These are phyloP conservation scores for Diaporthe caulivora DNA, from an alignment of 2,329 filamentous ascomycete species.

Conservation along the genomic window DNA sequence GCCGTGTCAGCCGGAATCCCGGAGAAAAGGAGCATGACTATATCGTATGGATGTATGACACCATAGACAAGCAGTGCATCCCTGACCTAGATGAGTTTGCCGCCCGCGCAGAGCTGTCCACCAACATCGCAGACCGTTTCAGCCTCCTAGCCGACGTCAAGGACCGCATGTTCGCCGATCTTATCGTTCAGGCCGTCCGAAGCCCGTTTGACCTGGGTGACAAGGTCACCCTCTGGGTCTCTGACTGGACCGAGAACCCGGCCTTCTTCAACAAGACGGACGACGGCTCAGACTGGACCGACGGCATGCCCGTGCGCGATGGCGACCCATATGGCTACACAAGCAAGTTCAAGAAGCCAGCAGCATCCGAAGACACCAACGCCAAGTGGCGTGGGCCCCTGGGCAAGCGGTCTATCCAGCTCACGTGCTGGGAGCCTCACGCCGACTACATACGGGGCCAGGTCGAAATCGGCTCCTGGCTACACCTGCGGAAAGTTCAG, in stretches of 20 bases:
- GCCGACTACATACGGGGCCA: constrained; percentile 66
- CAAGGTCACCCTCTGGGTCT: constrained; percentile 76
- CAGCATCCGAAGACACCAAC: constrained; percentile 39
- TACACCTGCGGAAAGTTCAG: constrained; percentile 79
- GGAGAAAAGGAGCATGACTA: constrained; percentile 54
- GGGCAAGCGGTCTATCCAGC: constrained; percentile 77
- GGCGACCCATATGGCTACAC: constrained; percentile 70
- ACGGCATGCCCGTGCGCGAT: constrained; percentile 52
- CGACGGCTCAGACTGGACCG: constrained; percentile 46
- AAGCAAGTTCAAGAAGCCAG: constrained; percentile 45
- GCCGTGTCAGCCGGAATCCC: constrained; percentile 39
- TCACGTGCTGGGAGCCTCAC: constrained; percentile 80
- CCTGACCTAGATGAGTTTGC: constrained; percentile 60
- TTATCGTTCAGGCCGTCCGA: constrained; percentile 78
- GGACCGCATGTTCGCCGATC: constrained; percentile 71
- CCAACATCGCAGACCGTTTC: constrained; percentile 68
- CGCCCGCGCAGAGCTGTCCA: constrained; percentile 51
- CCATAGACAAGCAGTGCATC: constrained; percentile 56
- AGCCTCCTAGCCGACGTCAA: constrained; percentile 73
- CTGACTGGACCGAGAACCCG: constrained; percentile 84
- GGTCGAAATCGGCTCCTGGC: constrained; percentile 70
- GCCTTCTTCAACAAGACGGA: constrained; percentile 67
- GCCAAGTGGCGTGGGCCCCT: constrained; percentile 78
- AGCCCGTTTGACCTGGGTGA: constrained; percentile 58
- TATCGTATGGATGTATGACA: constrained; percentile 62